Evolutionary conservation across 805 yeast genomes (phyloP), one percentile per base, ranked within the genome.

Genomic region (Candida verbasci): DNA sequence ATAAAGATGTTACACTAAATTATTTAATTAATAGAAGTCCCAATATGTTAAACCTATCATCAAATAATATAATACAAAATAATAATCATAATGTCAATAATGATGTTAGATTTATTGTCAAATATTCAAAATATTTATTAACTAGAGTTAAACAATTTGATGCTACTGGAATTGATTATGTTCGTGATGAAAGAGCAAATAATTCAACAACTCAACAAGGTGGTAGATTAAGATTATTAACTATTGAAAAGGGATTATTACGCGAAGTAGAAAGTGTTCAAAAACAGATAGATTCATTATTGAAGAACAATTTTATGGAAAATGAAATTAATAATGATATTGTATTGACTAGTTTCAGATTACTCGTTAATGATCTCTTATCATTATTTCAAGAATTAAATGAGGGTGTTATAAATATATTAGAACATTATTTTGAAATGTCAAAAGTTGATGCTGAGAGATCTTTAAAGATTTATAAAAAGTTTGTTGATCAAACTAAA

Each of bases 351-450:
- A 84, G 91, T 21, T 93, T 91, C 65, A 70, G 95, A 40, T 71
- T 91, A 62, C 71, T 93, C 32, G 95, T 91, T n/a, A 85, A 84
- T 49, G 98, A 93, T 57, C 68, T 91, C 43, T 70, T 93, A 46
- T 77, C 89, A 1, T 65, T 93, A 26, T 94, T 86, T 62, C 96
- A 91, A 60, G 82, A 86, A 31, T 67, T 93, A 47, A 93, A 93
- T 61, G 97, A 93, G 60, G 98, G 97, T 25, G 95, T 93, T 17
- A 89, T 93, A 49, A 93, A 93, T 50, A 64, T 93, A 29, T 72
- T 93, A 44, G 97, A 93, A 58, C 94, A 91, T 52, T 93, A 86
- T 61, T 93, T 93, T 64, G 98, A 93, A 61, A 82, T 93, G 78
- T 80, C 91, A 24, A 80, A 76, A 46, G 62, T 64, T 23, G 96